Base-by-base conservation (phyloP, 495 filamentous ascomycete species). In the Penicillium parvum region DNA sequence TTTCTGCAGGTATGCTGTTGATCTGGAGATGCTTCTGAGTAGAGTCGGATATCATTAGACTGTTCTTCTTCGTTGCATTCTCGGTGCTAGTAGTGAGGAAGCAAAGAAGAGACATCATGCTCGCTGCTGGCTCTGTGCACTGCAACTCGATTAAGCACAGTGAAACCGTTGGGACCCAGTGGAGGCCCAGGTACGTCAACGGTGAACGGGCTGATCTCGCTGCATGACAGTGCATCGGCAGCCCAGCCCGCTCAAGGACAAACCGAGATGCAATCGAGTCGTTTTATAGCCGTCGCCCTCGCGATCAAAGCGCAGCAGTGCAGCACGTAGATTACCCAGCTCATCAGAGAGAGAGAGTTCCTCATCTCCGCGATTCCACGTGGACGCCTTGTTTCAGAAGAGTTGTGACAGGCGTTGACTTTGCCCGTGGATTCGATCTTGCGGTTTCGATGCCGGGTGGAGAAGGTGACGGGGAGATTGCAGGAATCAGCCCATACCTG, bases 401-500 rank as follows among this genome's bases (percentile, higher is more conserved):
- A 3, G 12, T 12, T 15, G 22, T 36, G 16, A 14, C 32, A 17
- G 15, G 15, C n/a, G n/a, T n/a, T 34, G 32, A 8, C 15, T 7
- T 19, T 32, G 18, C 12, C 23, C n/a, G 19, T 37, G 11, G 20
- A 10, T 21, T 14, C 19, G 25, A 15, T 1, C n/a, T 27, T 5
- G 37, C 14, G 41, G 19, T 15, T 22, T 18, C 21, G 28, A 33
- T 25, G 29, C 25, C 32, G 9, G 32, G 33, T 39, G 21, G 38
- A 9, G 43, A 41, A 37, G 37, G 40, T 23, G 27, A n/a, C 1
- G 27, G 48, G 54, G 55, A 55, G 37, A 59, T 56, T 57, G 37
- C 47, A 57, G 28, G 50, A 50, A 57, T 57, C 57, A 57, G 50
- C 44, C 50, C 47, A 57, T 37, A 41, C 41, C 17, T 49, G 25